These are phyloP conservation scores for Candida boidinii DNA, from an alignment of 805 yeast genomes.

Conservation along the genomic window DNA sequence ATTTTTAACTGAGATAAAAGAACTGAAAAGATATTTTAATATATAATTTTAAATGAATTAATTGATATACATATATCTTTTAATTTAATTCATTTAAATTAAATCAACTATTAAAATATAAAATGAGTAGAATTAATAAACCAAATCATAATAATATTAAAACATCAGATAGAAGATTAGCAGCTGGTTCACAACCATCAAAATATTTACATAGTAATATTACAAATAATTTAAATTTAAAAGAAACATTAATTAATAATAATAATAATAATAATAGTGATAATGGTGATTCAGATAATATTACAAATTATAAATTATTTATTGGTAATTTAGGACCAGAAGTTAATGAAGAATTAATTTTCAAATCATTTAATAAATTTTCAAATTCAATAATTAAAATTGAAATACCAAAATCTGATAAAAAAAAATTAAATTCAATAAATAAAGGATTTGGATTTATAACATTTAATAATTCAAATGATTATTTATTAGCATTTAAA, in stretches of 20 bases:
- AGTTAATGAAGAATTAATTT: slow-evolving; percentile 49
- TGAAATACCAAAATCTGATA: slow-evolving; percentile 50
- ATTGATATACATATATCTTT: too few species aligned
- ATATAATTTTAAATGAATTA: too few species aligned
- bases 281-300: slow-evolving; percentile 43
- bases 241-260: slow-evolving; percentile 6
- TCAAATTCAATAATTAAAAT: slow-evolving; percentile 48
- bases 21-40: too few species aligned
- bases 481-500: slow-evolving; percentile 61
- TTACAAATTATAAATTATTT: too few species aligned
- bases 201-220: slow-evolving; percentile 28
- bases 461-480: slow-evolving; percentile 55
- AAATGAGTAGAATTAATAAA: slow-evolving; percentile 1
- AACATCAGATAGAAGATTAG: slow-evolving; percentile 46
- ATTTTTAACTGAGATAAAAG: too few species aligned
- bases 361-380: slow-evolving; percentile 45
- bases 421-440: slow-evolving; percentile 25
- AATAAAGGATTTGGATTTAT: slow-evolving; percentile 71
- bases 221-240: slow-evolving; percentile 12
- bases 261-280: slow-evolving; percentile 9
- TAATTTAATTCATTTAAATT: too few species aligned
- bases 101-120: slow-evolving; percentile 1
- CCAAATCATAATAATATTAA: slow-evolving; percentile 16
- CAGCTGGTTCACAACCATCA: slow-evolving; percentile 42
- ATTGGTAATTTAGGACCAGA: slow-evolving; percentile 70